Evolutionary conservation across 2,329 filamentous ascomycete species (phyloP).

Genomic region (Penicillium sp.): DNA sequence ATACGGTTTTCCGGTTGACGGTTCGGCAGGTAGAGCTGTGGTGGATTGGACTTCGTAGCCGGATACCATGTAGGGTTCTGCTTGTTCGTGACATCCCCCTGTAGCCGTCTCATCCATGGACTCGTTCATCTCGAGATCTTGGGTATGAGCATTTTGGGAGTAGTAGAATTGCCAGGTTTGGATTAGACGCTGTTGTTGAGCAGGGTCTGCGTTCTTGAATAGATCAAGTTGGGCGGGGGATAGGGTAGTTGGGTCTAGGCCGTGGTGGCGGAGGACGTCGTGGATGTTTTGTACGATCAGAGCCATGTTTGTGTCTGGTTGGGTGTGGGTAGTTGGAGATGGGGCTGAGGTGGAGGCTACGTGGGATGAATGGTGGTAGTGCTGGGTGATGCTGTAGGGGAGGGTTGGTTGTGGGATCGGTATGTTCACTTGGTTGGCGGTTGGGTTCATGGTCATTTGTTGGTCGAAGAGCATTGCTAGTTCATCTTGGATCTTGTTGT

Average conservation of each 20-base stretch:
- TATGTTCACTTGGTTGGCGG: constrained; percentile 24
- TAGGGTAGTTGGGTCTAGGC: constrained; percentile 70
- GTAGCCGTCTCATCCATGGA: constrained; percentile 24
- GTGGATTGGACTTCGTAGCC: constrained; percentile 75
- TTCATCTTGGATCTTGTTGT: constrained; percentile 75
- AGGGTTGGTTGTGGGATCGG: constrained; percentile 52
- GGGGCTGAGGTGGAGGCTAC: constrained; percentile 43
- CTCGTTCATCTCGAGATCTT: constrained; percentile 51
- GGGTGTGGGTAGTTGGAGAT: constrained; percentile 38
- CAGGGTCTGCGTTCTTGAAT: constrained; percentile 73
- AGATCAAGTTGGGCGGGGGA: constrained; percentile 76
- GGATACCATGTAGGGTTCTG: constrained; percentile 82
- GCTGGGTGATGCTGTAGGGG: constrained; percentile 75
- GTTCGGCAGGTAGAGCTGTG: constrained; percentile 48
- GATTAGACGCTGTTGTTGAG: constrained; percentile 74
- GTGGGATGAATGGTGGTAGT: constrained; percentile 83
- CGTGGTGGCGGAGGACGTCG: constrained; percentile 67
- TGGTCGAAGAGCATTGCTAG: constrained; percentile 78
- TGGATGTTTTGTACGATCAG: constrained; percentile 43
- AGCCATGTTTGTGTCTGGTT: constrained; percentile 46
- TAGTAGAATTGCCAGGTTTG: constrained; percentile 83
- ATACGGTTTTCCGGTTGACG: constrained; percentile 38
- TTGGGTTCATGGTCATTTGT: constrained; percentile 67
- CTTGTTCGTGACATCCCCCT: constrained; percentile 36
- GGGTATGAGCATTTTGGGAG: neutral